Evolutionary conservation across 1,139 yeast species (phyloP).

Genomic region (Pichia sp.): DNA sequence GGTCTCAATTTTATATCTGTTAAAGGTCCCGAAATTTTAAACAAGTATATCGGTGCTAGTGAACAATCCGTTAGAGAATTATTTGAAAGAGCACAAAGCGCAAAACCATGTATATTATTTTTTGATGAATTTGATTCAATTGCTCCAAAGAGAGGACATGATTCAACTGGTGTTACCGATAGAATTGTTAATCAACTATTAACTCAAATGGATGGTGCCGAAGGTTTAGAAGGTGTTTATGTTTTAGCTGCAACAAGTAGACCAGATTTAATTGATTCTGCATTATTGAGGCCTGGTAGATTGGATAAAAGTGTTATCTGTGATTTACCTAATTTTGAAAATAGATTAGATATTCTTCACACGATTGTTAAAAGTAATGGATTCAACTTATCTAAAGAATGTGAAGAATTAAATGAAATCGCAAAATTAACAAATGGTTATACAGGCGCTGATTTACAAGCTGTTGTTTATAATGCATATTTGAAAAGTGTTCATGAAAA

Average conservation of each 20-base stretch:
- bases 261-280: slow-evolving; percentile 93
- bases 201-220: slow-evolving; percentile 99
- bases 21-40: slow-evolving; percentile 93
- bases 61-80: slow-evolving; percentile 92
- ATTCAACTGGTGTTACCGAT: slow-evolving; percentile 96
- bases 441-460: slow-evolving; percentile 95
- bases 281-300: slow-evolving; percentile 91
- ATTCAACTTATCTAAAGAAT: slow-evolving; percentile 41
- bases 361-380: slow-evolving; percentile 52
- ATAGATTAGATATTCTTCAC: slow-evolving; percentile 64
- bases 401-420: slow-evolving; percentile 43
- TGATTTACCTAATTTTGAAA: slow-evolving; percentile 70
- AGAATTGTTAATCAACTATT: slow-evolving; percentile 94
- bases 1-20: slow-evolving; percentile 90
- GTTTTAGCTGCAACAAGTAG: slow-evolving; percentile 94
- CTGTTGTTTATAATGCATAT: slow-evolving; percentile 86
- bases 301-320: slow-evolving; percentile 88
- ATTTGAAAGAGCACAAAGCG: slow-evolving; percentile 90
- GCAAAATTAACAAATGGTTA: slow-evolving; percentile 66
- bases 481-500: slow-evolving; percentile 82
- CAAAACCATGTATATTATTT: slow-evolving; percentile 88
- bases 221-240: slow-evolving; percentile 93
- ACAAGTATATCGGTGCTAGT: slow-evolving; percentile 95
- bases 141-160: slow-evolving; percentile 98
- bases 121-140: slow-evolving; percentile 96